Conservation (phyloP, 2,329 filamentous ascomycete species). For the Cladosporium phlei region DNA sequence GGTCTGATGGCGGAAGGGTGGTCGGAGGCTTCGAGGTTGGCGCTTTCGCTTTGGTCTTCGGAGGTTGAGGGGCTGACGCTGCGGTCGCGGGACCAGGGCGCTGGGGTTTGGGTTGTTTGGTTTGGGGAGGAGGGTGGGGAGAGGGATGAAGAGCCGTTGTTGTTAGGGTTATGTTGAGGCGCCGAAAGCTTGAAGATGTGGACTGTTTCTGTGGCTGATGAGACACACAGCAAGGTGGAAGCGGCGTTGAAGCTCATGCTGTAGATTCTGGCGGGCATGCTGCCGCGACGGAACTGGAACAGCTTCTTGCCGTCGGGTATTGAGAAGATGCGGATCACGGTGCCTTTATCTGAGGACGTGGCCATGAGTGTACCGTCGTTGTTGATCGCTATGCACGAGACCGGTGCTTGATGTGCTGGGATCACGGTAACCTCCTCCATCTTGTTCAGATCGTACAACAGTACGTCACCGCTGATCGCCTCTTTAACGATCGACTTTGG, state of each 20-base stretch:
- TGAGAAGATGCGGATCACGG: slow-evolving; percentile 92
- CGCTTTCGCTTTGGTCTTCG: slow-evolving; percentile 26
- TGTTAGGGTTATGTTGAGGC: slow-evolving; percentile 28
- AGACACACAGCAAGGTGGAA: slow-evolving; percentile 89
- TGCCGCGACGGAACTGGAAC: slow-evolving; percentile 92
- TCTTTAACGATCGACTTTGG: slow-evolving; percentile 67
- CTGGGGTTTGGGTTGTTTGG: slow-evolving; percentile 27
- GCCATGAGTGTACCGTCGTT: slow-evolving; percentile 87
- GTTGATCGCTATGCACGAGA: slow-evolving; percentile 88
- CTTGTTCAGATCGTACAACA: slow-evolving; percentile 85
- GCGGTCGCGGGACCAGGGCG: slow-evolving; percentile 32
- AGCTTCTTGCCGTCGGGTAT: slow-evolving; percentile 87
- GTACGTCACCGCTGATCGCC: slow-evolving; percentile 83
- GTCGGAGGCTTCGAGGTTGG: slow-evolving; percentile 24
- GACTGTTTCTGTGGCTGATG: slow-evolving; percentile 91
- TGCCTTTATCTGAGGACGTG: slow-evolving; percentile 94
- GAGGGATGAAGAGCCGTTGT: slow-evolving; percentile 18
- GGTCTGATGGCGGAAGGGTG: slow-evolving; percentile 18
- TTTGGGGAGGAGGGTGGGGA: slow-evolving; percentile 28
- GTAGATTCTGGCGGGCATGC: slow-evolving; percentile 91
- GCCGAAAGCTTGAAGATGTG: slow-evolving; percentile 83
- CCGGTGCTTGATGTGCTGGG: slow-evolving; percentile 85
- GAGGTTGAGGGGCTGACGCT: slow-evolving; percentile 38
- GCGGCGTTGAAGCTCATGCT: slow-evolving; percentile 98
- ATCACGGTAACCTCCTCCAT: slow-evolving; percentile 93